phyloP scores from a whole-genome alignment of 1,139 yeast species.

The Yamadazyma diospyri region DNA sequence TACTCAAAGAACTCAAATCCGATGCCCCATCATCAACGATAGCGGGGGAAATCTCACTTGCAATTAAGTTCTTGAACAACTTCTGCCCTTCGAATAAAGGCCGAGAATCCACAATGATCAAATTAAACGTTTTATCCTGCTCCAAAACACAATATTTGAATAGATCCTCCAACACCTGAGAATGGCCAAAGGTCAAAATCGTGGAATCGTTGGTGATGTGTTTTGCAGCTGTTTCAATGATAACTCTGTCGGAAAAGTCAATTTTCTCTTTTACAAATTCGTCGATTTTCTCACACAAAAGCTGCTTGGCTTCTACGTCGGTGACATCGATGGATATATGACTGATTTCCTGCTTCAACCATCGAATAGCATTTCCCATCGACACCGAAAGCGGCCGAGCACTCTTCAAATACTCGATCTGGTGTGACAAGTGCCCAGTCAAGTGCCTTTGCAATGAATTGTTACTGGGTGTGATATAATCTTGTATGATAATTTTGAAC shows the following conservation, averaged over 20 bases:
- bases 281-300: constrained; percentile 66
- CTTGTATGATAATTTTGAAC: constrained; percentile 74
- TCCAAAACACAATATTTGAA: constrained; percentile 65
- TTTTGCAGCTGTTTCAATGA: constrained; percentile 73
- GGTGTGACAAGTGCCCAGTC: constrained; percentile 87
- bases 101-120: constrained; percentile 89
- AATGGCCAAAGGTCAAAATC: constrained; percentile 83
- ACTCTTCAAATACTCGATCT: constrained; percentile 86
- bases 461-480: constrained; percentile 81
- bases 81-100: constrained; percentile 93
- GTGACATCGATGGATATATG: constrained; percentile 66
- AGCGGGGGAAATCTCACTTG: constrained; percentile 25
- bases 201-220: constrained; percentile 79
- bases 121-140: constrained; percentile 66
- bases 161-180: constrained; percentile 76
- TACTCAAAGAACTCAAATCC: constrained; percentile 42
- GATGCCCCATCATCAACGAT: constrained; percentile 37
- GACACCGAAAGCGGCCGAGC: constrained; percentile 90
- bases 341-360: constrained; percentile 94
- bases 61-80: constrained; percentile 55
- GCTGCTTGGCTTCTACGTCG: constrained; percentile 71
- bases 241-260: constrained; percentile 78
- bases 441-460: constrained; percentile 85
- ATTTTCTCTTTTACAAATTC: constrained; percentile 82
- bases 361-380: constrained; percentile 97